Evolutionary conservation across 495 filamentous ascomycete species (phyloP).

Genomic region (Jackrogersella minutella): DNA sequence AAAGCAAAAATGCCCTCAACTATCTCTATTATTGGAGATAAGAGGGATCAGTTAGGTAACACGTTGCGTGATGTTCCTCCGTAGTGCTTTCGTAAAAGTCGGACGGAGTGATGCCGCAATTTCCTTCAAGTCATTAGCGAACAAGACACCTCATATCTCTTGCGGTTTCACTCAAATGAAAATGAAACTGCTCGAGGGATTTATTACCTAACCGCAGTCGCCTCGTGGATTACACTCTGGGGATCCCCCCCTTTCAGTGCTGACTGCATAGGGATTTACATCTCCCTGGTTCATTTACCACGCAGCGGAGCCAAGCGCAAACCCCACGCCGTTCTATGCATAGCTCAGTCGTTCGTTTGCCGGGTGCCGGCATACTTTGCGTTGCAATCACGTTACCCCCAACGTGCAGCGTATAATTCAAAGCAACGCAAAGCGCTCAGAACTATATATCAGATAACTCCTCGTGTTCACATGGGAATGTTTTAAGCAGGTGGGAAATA

Average conservation of each 20-base stretch:
- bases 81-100: slow-evolving; percentile 1
- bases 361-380: slow-evolving; percentile 34
- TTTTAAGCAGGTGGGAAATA: slow-evolving; percentile 11
- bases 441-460: slow-evolving; percentile 5
- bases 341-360: slow-evolving; percentile 27
- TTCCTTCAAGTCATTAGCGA: slow-evolving; percentile 11
- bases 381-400: slow-evolving; percentile 22
- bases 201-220: slow-evolving; percentile 33
- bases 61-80: background rate
- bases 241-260: slow-evolving; percentile 28
- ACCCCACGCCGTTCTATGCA: slow-evolving; percentile 33
- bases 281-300: slow-evolving; percentile 8
- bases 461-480: slow-evolving; percentile 16
- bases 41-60: slow-evolving; percentile 2
- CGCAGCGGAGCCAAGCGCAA: slow-evolving; percentile 22
- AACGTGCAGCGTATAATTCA: slow-evolving; percentile 10
- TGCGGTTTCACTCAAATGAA: slow-evolving; percentile 9
- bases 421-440: slow-evolving; percentile 13
- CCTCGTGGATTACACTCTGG: slow-evolving; percentile 18
- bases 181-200: slow-evolving; percentile 3
- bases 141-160: slow-evolving; percentile 6
- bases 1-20: slow-evolving; percentile 3
- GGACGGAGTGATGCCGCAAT: slow-evolving; percentile 10
- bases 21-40: background rate
- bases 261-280: slow-evolving; percentile 34